Percentiles rank a stretch among this genome's conserved stretches.
Evolutionary conservation across 1,284 basidiomycete species (phyloP).

Genomic region (Trichosporon coremiiforme): DNA sequence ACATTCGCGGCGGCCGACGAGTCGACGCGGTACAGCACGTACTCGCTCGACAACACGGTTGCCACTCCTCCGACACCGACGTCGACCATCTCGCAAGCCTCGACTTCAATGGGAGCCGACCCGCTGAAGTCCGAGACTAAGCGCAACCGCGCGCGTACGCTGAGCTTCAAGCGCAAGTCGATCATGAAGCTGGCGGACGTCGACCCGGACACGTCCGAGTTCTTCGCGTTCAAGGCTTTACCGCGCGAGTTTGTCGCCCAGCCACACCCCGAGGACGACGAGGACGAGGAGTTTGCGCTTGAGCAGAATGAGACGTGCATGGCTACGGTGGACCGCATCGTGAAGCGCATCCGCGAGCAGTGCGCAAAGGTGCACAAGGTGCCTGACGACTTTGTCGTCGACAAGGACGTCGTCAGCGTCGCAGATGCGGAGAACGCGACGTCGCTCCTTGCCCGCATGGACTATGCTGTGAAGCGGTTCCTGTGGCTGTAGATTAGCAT

Average conservation of each 20-base stretch:
- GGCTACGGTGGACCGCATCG: slow-evolving; percentile 73
- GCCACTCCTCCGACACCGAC: slow-evolving; percentile 17
- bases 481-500: slow-evolving; percentile 65
- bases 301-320: slow-evolving; percentile 71
- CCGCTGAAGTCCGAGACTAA: slow-evolving; percentile 17
- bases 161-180: slow-evolving; percentile 22
- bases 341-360: slow-evolving; percentile 68
- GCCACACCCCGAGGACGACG: slow-evolving; percentile 17
- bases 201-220: slow-evolving; percentile 41
- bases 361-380: slow-evolving; percentile 62
- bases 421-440: slow-evolving; percentile 78
- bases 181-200: slow-evolving; percentile 31
- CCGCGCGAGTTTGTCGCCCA: slow-evolving; percentile 48
- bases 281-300: slow-evolving; percentile 54
- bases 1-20: slow-evolving; percentile 71
- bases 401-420: slow-evolving; percentile 74
- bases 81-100: not conserved
- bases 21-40: slow-evolving; percentile 72
- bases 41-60: slow-evolving; percentile 71
- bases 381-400: slow-evolving; percentile 60
- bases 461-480: slow-evolving; percentile 83
- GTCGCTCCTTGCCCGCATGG: slow-evolving; percentile 81
- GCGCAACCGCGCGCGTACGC: slow-evolving; percentile 26
- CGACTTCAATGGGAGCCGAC: not conserved
- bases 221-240: slow-evolving; percentile 59